phyloP scores from a whole-genome alignment of 495 filamentous ascomycete species.

The Aspergillus funiculosus region DNA sequence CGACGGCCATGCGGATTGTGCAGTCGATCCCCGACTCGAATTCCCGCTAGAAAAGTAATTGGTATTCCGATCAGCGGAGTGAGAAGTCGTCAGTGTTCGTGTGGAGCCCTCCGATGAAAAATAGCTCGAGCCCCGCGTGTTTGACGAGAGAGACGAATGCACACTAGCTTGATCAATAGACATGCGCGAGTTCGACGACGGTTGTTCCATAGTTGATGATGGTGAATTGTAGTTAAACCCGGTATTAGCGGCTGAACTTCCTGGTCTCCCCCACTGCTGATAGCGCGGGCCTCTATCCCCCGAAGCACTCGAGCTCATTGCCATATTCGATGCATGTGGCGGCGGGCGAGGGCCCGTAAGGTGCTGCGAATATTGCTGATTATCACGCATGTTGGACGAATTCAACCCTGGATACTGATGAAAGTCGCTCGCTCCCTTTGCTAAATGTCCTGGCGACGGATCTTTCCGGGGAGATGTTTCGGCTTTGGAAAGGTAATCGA shows the following conservation, averaged over 20 bases:
- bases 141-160: slow-evolving; percentile 54
- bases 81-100: slow-evolving; percentile 46
- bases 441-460: slow-evolving; percentile 73
- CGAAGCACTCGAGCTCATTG: slow-evolving; percentile 58
- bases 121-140: slow-evolving; percentile 56
- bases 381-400: slow-evolving; percentile 38
- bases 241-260: slow-evolving; percentile 50
- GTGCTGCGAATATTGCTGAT: slow-evolving; percentile 50
- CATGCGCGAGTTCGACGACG: slow-evolving; percentile 62
- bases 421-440: slow-evolving; percentile 70
- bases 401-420: slow-evolving; percentile 85
- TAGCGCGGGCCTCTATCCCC: slow-evolving; percentile 62
- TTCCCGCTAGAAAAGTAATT: slow-evolving; percentile 24
- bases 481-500: slow-evolving; percentile 68
- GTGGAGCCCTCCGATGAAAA: slow-evolving; percentile 62
- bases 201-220: slow-evolving; percentile 58
- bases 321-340: slow-evolving; percentile 56
- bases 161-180: slow-evolving; percentile 66
- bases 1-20: slow-evolving; percentile 27
- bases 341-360: slow-evolving; percentile 64
- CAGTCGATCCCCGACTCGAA: slow-evolving; percentile 31
- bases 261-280: slow-evolving; percentile 64
- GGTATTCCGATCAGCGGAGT: slow-evolving; percentile 38
- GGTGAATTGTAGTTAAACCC: slow-evolving; percentile 61
- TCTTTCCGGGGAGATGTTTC: slow-evolving; percentile 65